Conservation (phyloP, 805 yeast species). For the Barnettozyma vustinii region DNA sequence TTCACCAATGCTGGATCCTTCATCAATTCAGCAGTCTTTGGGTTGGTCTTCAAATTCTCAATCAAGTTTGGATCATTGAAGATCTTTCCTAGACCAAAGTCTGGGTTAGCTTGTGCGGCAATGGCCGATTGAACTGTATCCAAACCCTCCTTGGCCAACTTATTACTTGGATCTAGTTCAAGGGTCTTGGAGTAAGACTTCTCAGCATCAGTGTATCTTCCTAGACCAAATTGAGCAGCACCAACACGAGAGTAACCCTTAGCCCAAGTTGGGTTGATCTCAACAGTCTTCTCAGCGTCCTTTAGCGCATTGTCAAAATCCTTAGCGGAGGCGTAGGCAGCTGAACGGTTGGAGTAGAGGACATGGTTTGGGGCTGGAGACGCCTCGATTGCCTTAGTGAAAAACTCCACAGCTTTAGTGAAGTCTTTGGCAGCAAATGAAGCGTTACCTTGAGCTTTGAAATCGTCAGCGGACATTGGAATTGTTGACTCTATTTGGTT, state of each 20-base stretch:
- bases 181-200: slow-evolving; percentile 70
- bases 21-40: slow-evolving; percentile 82
- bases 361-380: slow-evolving; percentile 86
- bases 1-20: slow-evolving; percentile 80
- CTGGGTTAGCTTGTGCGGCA: slow-evolving; percentile 46
- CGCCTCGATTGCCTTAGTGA: slow-evolving; percentile 82
- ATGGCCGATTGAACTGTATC: slow-evolving; percentile 61
- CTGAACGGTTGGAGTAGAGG: slow-evolving; percentile 89
- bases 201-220: slow-evolving; percentile 71
- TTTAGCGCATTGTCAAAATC: slow-evolving; percentile 67
- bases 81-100: slow-evolving; percentile 69
- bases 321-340: slow-evolving; percentile 75
- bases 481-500: background rate
- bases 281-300: slow-evolving; percentile 82
- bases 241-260: slow-evolving; percentile 93
- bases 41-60: slow-evolving; percentile 70
- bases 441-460: slow-evolving; percentile 88
- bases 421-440: slow-evolving; percentile 87
- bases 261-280: slow-evolving; percentile 84
- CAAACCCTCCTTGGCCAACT: slow-evolving; percentile 83
- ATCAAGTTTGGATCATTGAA: slow-evolving; percentile 78
- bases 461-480: slow-evolving; percentile 62
- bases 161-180: slow-evolving; percentile 72
- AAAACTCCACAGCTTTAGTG: slow-evolving; percentile 69
- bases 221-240: slow-evolving; percentile 88